Base-by-base conservation (phyloP, 148 eudicot species). In the Mesembryanthemum crystallinum region DNA sequence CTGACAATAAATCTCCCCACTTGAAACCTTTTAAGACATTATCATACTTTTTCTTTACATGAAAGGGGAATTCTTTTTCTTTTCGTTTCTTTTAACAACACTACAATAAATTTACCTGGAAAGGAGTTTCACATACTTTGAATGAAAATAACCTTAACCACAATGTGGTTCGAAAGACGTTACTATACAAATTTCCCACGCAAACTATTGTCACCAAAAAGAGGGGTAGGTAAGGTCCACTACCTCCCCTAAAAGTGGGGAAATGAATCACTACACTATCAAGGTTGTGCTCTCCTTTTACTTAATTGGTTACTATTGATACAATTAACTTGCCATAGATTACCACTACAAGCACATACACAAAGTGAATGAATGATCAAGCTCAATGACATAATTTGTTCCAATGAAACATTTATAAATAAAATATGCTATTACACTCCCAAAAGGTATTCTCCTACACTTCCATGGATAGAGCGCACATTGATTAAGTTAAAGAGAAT, bases 231-330 rank as follows among this genome's bases (percentile, higher is more conserved):
- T 33, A 37, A 8, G 35, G n/a, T 25, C 72, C 30, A 75, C 30
- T 54, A 62, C 39, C 69, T 52, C 5, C 62, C 15, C 49, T 69
- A 65, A 51, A 70, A 66, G 54, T 76, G 79, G 72, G 20, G 11
- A 24, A 39, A 35, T 71, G 83, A 81, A 29, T 81, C 80, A 76
- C 68, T 70, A 59, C 69, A 57, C 69, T 57, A 73, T 67, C 72
- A 72, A 39, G 55, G 5, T 21, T 5, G 24, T 57, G n/a, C 61
- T 57, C n/a, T 45, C 61, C 6, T 23, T 52, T 52, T 52, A 20
- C 10, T 17, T 20, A 17, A 1, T 3, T 8, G 15, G 5, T 4
- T 1, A 52, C 23, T 52, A 17, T n/a, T n/a, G n/a, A n/a, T n/a
- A n/a, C 43, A 0, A 9, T 9, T 39, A 39, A 39, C 43, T 5